Evolutionary conservation across 371 early-diverging fungal genomes (phyloP), one percentile per base, ranked within the genome.

Genomic region (Blastocladiella emersonii): DNA sequence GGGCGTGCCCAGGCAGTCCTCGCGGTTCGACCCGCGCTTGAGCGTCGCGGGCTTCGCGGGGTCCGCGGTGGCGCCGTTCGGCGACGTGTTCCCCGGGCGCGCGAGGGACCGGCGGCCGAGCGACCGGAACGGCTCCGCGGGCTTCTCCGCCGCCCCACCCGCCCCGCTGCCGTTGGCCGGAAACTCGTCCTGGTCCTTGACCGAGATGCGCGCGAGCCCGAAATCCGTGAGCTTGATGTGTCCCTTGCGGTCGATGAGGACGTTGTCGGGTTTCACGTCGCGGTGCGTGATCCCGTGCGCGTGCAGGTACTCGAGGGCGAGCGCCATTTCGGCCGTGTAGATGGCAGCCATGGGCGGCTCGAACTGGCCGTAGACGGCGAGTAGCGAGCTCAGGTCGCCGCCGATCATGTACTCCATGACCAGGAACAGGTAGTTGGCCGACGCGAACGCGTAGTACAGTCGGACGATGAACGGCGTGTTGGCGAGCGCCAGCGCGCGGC

Each of bases 391-490:
- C 62, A 81, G 59, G 68, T 81, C 81, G n/a, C 80, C 80, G 27
- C 80, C 80, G 63, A 77, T 71, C 39, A 80, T 57, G 62, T 78
- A 80, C 57, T 80, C 79, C 78, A 78, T 77, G 6, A 80, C 79
- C 30, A 78, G 66, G 63, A 76, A 81, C 34, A 76, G 63, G 65
- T 72, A 70, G 15, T 17, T 12, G 8, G 60, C 63, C 25, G 93
- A 90, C 73, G 95, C 93, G 72, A 98, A 95, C 15, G 96, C 94
- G 70, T 91, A 94, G 72, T 85, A 86, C 57, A 98, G 81, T 71
- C 89, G 89, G 56, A 98, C 98, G 67, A 99, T 91, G 69, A 98
- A 98, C 1, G 95, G 93, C 65, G 75, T 77, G 4, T 65, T 45
- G 17, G 88, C 81, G 55, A 88, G 66, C 62, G 87, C 84, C 56